Conservation (phyloP, 257 asterid genomes). For the Galeopsis tetrahit region DNA sequence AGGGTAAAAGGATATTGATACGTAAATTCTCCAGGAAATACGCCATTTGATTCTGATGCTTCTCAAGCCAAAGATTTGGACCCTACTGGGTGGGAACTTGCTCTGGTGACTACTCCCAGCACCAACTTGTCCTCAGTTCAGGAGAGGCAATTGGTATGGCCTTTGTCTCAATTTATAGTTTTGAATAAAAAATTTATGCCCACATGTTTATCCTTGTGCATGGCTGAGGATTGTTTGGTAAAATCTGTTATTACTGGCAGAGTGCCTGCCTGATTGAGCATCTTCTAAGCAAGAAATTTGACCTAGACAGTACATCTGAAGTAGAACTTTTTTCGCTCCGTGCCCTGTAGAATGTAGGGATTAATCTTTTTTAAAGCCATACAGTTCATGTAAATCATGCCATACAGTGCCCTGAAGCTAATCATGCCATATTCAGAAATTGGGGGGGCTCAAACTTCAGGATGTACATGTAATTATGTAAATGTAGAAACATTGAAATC, state of each 20-base stretch:
- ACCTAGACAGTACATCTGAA: background rate
- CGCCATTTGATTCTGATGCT: conserved; percentile 55
- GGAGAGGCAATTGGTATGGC: conserved; percentile 91
- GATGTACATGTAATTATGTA: background rate
- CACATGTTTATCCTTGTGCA: conserved; percentile 1
- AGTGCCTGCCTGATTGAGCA: conserved; percentile 12
- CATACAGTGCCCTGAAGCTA: too few relatives aligned
- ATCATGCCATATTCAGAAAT: too few relatives aligned
- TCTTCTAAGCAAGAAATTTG: background rate
- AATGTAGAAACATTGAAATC: background rate
- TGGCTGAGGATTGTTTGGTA: background rate
- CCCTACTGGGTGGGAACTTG: conserved; percentile 98
- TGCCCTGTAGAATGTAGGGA: background rate
- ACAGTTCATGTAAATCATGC: too few relatives aligned
- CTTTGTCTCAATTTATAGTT: conserved; percentile 2
- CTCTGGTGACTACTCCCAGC: conserved; percentile 89
- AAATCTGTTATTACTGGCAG: conserved; percentile 2
- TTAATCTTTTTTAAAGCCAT: too few relatives aligned
- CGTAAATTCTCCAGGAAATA: conserved; percentile 55
- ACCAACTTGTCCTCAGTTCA: conserved; percentile 72
- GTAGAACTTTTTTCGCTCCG: background rate
- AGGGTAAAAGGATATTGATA: conserved; percentile 10
- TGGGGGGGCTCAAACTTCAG: too few relatives aligned
- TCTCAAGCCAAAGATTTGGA: conserved; percentile 62
- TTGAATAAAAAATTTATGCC: background rate